Evolutionary conservation across 2,329 filamentous ascomycete species (phyloP).

Genomic region (Dactylellina sp.): DNA sequence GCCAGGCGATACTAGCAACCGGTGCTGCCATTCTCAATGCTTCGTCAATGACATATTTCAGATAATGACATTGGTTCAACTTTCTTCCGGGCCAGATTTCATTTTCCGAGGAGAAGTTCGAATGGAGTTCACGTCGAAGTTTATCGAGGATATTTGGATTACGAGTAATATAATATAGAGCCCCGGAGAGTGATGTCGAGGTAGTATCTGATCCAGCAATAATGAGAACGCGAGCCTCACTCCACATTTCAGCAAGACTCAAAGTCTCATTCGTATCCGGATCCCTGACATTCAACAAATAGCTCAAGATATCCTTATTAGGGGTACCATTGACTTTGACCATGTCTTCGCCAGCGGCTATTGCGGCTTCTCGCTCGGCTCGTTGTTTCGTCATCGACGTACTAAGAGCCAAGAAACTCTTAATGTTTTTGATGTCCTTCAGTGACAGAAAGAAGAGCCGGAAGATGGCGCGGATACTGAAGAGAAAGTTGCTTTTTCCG

Average conservation of each 20-base stretch:
- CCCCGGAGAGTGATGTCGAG: conserved; percentile 72
- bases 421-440: conserved; percentile 56
- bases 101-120: conserved; percentile 68
- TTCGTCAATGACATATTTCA: conserved; percentile 74
- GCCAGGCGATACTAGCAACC: conserved; percentile 72
- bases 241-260: conserved; percentile 75
- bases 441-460: conserved; percentile 12
- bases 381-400: conserved; percentile 22
- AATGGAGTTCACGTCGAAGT: conserved; percentile 69
- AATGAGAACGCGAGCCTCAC: conserved; percentile 74
- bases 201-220: conserved; percentile 72
- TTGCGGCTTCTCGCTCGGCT: conserved; percentile 24
- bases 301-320: conserved; percentile 80
- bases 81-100: conserved; percentile 69
- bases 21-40: conserved; percentile 74
- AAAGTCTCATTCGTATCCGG: conserved; percentile 77
- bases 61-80: conserved; percentile 70
- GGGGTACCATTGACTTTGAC: conserved; percentile 72
- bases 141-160: conserved; percentile 67
- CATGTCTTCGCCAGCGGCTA: conserved; percentile 61
- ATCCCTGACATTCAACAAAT: conserved; percentile 77
- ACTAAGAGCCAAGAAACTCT: conserved; percentile 38
- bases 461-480: conserved; percentile 35
- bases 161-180: conserved; percentile 73
- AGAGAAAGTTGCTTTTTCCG: conserved; percentile 38